Evolutionary conservation across 2,329 filamentous ascomycete species (phyloP), one percentile per base, ranked within the genome.

Genomic region (Orbilia quercus): DNA sequence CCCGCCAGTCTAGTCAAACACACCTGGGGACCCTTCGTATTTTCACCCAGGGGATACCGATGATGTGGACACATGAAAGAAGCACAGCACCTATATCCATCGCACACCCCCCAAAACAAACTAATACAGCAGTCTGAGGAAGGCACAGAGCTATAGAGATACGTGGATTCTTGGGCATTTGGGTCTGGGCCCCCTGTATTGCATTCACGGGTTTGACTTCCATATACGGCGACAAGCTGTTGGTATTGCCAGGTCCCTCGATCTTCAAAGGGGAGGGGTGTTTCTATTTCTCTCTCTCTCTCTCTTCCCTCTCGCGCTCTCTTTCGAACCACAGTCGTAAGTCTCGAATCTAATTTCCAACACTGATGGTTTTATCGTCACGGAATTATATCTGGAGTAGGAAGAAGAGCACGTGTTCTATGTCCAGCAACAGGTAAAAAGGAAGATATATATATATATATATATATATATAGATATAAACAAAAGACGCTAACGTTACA

Each of bases 401-500:
- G 34, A 57, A 44, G 40, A 65, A 36, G 45, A 60, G 36, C 51
- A 64, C 55, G 20, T n/a, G n/a, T 58, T 72, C 69, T 73, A 73
- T 73, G 53, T 73, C 54, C 60, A 66, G 50, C 51, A 62, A 55
- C 34, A 60, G 36, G 36, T 34, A 57, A 28, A 36, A 36, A 45
- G 22, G 44, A 31, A 14, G 9, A 42, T 50, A 65, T 38, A 65
- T 73, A n/a, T n/a, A n/a, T n/a, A n/a, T n/a, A n/a, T n/a, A n/a
- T n/a, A n/a, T n/a, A n/a, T n/a, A n/a, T n/a, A n/a, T n/a, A n/a
- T n/a, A n/a, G n/a, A n/a, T n/a, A 73, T 72, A 73, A 73, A 60
- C 60, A 72, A 40, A 53, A 66, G 48, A 66, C 69, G 69, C 69
- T 66, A 73, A 73, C 69, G 51, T 66, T 66, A 73, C 69, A 71